phyloP scores from a whole-genome alignment of 345 rosid genomes.

The Theobroma cacao region DNA sequence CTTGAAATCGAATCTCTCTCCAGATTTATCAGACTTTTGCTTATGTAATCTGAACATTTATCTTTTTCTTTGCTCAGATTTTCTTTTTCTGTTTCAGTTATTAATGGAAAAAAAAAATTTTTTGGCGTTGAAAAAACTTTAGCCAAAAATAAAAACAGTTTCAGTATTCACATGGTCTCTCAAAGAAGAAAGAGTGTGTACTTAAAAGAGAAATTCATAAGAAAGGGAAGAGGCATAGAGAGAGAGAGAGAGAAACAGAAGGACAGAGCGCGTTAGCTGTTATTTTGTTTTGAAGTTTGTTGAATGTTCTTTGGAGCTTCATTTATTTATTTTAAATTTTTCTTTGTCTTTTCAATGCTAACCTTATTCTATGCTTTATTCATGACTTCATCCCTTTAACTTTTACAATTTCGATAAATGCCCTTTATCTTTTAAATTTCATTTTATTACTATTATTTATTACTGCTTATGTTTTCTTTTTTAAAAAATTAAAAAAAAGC shows the following conservation, averaged over 20 bases:
- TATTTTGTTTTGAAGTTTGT: slow-evolving; percentile 4
- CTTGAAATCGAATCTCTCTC: slow-evolving; percentile 46
- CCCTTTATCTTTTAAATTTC: neutral
- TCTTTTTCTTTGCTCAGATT: neutral
- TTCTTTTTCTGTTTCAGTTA: slow-evolving; percentile 1
- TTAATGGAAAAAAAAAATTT: neutral
- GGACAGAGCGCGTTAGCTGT: slow-evolving; percentile 24
- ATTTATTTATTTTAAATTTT: neutral
- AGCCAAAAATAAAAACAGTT: neutral
- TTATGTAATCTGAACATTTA: slow-evolving; percentile 55
- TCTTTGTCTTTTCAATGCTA: neutral
- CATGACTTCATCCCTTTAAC: neutral
- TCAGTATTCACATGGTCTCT: slow-evolving; percentile 17
- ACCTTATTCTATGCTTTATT: neutral
- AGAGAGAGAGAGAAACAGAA: neutral
- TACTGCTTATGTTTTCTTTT: neutral
- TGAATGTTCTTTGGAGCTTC: slow-evolving; percentile 1
- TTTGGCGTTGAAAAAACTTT: neutral
- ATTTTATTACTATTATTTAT: too few relatives aligned
- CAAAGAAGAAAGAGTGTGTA: neutral
- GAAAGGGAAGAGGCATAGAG: too few relatives aligned
- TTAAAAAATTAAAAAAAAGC: neutral
- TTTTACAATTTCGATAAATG: neutral
- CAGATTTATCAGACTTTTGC: slow-evolving; percentile 41
- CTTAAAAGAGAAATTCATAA: neutral